Conservation (phyloP, 2,329 filamentous ascomycete species). For the Zopfia rhizophila region DNA sequence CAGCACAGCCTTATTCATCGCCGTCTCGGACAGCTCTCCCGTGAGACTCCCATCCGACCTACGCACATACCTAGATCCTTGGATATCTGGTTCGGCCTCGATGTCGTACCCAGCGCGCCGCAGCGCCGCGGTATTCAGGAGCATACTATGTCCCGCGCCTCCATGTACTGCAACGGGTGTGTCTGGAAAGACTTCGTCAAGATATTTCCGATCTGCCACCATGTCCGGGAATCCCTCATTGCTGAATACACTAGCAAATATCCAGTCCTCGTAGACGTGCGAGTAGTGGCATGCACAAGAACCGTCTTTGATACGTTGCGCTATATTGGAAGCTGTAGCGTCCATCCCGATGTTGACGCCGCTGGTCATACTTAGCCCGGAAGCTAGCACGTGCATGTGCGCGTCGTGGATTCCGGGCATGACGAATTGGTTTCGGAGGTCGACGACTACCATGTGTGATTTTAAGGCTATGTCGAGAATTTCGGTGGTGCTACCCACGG, state of each 20-base stretch:
- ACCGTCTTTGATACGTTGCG: slow-evolving; percentile 33
- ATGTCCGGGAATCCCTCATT: slow-evolving; percentile 32
- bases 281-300: slow-evolving; percentile 39
- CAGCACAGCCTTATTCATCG: slow-evolving; percentile 33
- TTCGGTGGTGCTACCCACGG: slow-evolving; percentile 36
- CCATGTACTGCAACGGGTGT: slow-evolving; percentile 42
- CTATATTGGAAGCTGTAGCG: slow-evolving; percentile 31
- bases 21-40: slow-evolving; percentile 40
- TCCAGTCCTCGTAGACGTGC: slow-evolving; percentile 35
- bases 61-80: slow-evolving; percentile 35
- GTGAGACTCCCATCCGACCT: slow-evolving; percentile 38
- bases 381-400: slow-evolving; percentile 45
- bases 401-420: slow-evolving; percentile 54
- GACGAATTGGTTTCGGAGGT: slow-evolving; percentile 41
- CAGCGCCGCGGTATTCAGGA: slow-evolving; percentile 40
- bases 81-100: slow-evolving; percentile 28
- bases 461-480: slow-evolving; percentile 26
- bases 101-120: slow-evolving; percentile 35
- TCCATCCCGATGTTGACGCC: slow-evolving; percentile 39
- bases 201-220: slow-evolving; percentile 34
- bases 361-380: slow-evolving; percentile 37
- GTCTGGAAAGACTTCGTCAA: slow-evolving; percentile 36
- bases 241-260: slow-evolving; percentile 22
- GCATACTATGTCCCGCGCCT: slow-evolving; percentile 38
- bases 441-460: slow-evolving; percentile 28